These are phyloP conservation scores for Lachancea sp. DNA, from an alignment of 805 yeast genomes.

Conservation along the genomic window DNA sequence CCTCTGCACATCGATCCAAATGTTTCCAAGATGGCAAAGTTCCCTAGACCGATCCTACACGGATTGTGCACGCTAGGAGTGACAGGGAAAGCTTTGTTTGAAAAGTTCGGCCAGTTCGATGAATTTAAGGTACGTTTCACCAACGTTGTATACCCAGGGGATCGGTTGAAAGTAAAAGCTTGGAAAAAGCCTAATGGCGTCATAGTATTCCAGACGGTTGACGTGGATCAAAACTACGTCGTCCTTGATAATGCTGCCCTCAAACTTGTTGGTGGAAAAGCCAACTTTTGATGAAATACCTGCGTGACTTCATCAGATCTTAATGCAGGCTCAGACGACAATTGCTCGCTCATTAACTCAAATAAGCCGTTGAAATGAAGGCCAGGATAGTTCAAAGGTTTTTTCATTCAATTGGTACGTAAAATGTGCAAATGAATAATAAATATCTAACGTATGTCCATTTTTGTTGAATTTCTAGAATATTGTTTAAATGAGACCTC, in stretches of 20 bases:
- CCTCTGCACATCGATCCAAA: constrained; percentile 93
- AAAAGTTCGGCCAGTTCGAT: constrained; percentile 71
- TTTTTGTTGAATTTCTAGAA: neutral
- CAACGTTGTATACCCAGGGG: constrained; percentile 92
- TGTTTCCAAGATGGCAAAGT: constrained; percentile 83
- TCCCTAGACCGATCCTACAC: constrained; percentile 82
- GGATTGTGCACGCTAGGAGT: constrained; percentile 88
- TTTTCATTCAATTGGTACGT: neutral
- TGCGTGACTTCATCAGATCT: no score
- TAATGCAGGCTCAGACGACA: no score
- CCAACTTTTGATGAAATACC: constrained; percentile 26
- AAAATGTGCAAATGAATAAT: constrained; percentile 2
- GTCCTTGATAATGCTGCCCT: constrained; percentile 88
- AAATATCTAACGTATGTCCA: constrained; percentile 1
- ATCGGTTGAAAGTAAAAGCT: constrained; percentile 68
- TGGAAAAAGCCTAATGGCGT: constrained; percentile 70
- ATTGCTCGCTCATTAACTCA: neutral
- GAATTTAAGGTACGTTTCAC: constrained; percentile 89
- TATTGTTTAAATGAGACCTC: no score
- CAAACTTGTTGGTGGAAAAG: constrained; percentile 38
- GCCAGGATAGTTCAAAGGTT: neutral
- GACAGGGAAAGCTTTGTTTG: constrained; percentile 65
- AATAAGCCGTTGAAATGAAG: neutral
- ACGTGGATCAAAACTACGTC: constrained; percentile 65
- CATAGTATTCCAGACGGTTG: constrained; percentile 75